These are phyloP conservation scores for Blakeslea trispora DNA, from an alignment of 371 early-diverging fungal species.

Conservation along the genomic window DNA sequence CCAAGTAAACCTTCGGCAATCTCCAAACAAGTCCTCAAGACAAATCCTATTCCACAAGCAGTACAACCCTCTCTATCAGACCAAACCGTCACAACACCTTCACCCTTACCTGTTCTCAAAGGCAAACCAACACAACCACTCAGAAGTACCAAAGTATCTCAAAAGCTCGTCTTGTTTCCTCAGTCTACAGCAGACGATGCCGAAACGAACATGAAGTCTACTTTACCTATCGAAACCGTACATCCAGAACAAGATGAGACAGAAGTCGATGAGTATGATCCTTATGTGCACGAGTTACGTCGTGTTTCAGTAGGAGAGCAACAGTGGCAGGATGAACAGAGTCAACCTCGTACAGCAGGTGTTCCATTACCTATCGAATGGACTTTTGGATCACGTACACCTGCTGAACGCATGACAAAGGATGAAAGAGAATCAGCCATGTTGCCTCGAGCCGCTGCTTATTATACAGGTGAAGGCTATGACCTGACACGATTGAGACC, in stretches of 20 bases:
- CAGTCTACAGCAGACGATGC: constrained; percentile 44
- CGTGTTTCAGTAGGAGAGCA: constrained; percentile 9
- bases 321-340: constrained; percentile 29
- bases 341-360: constrained; percentile 25
- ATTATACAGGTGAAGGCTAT: constrained; percentile 83
- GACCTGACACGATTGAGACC: constrained; percentile 58
- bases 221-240: constrained; percentile 1
- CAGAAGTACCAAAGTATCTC: constrained; percentile 87
- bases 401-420: constrained; percentile 70
- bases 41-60: constrained; percentile 38
- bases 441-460: constrained; percentile 86
- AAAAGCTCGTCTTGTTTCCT: constrained; percentile 91
- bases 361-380: constrained; percentile 43
- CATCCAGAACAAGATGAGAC: background rate
- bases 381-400: constrained; percentile 48
- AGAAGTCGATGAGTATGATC: background rate
- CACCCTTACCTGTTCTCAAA: constrained; percentile 11
- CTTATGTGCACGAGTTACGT: constrained; percentile 9
- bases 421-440: constrained; percentile 56
- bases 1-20: constrained; percentile 35
- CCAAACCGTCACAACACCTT: no score
- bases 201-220: constrained; percentile 30
- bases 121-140: constrained; percentile 54
- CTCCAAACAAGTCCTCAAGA: constrained; percentile 42
- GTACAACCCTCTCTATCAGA: constrained; percentile 13